phyloP scores from a whole-genome alignment of 2,329 filamentous ascomycete genomes.

The Amauroascus niger region DNA sequence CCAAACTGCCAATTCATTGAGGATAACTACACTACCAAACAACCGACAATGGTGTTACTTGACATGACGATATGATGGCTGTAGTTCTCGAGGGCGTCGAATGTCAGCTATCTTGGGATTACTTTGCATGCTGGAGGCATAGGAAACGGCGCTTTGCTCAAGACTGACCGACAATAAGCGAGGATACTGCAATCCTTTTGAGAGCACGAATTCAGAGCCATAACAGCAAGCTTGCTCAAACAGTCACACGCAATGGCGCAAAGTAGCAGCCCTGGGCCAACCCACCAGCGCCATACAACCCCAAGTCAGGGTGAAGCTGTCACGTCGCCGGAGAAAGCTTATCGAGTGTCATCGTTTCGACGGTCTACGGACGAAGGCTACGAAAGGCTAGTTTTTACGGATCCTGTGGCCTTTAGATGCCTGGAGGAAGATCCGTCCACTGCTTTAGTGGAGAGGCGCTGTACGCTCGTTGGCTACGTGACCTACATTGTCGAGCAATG shows the following conservation, averaged over 20 bases:
- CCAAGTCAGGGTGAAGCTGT: background rate
- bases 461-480: conserved; percentile 71
- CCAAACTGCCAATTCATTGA: too few relatives aligned
- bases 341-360: background rate
- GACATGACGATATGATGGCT: conserved; percentile 3
- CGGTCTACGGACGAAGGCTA: conserved; percentile 6
- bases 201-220: background rate
- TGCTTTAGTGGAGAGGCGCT: conserved; percentile 61
- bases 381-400: conserved; percentile 54
- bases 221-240: background rate
- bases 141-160: background rate
- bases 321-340: background rate
- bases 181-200: too few relatives aligned
- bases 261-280: background rate
- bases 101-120: background rate
- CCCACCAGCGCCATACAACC: conserved; percentile 1
- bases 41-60: background rate
- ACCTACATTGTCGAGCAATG: conserved; percentile 94
- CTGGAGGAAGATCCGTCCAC: conserved; percentile 77
- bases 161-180: background rate
- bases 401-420: conserved; percentile 60
- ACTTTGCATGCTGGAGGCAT: background rate
- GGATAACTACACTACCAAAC: too few relatives aligned
- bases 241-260: conserved; percentile 1
- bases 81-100: background rate